Evolutionary conservation across 371 early-diverging fungal species (phyloP).

Genomic region (Thermomucor indicae-seudaticae): DNA sequence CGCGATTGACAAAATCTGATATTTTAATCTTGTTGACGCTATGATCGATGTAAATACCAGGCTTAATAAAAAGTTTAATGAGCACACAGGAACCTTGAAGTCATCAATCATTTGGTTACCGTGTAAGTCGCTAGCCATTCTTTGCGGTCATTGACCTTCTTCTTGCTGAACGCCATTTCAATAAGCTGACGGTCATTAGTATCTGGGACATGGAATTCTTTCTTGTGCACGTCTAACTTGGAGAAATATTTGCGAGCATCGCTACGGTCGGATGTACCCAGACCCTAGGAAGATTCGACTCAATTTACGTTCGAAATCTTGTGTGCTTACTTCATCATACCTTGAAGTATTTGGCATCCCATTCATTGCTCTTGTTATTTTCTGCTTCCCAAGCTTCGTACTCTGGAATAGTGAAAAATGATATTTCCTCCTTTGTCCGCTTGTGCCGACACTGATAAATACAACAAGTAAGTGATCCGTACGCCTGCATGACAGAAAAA

Average conservation of each 20-base stretch:
- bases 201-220: slow-evolving; percentile 71
- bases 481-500: not conserved
- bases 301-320: no score
- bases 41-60: slow-evolving; percentile 96
- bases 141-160: slow-evolving; percentile 96
- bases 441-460: slow-evolving; percentile 49
- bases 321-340: no score
- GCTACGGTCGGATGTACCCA: slow-evolving; percentile 91
- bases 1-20: slow-evolving; percentile 96
- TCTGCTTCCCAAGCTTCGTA: slow-evolving; percentile 89
- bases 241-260: slow-evolving; percentile 98
- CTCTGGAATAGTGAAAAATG: slow-evolving; percentile 98
- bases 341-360: slow-evolving; percentile 97
- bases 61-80: slow-evolving; percentile 27
- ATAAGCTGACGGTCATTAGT: slow-evolving; percentile 79
- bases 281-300: no score
- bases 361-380: slow-evolving; percentile 65
- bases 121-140: slow-evolving; percentile 90
- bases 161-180: slow-evolving; percentile 99
- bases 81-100: not conserved
- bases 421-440: slow-evolving; percentile 49
- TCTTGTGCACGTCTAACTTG: slow-evolving; percentile 79
- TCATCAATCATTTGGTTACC: slow-evolving; percentile 20
- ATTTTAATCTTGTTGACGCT: slow-evolving; percentile 76
- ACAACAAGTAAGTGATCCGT: not conserved